A percentile compares a stretch with the other conserved stretches of the same genome.
Conservation (phyloP, 2,329 filamentous ascomycete genomes). For the Xylariales sp. region DNA sequence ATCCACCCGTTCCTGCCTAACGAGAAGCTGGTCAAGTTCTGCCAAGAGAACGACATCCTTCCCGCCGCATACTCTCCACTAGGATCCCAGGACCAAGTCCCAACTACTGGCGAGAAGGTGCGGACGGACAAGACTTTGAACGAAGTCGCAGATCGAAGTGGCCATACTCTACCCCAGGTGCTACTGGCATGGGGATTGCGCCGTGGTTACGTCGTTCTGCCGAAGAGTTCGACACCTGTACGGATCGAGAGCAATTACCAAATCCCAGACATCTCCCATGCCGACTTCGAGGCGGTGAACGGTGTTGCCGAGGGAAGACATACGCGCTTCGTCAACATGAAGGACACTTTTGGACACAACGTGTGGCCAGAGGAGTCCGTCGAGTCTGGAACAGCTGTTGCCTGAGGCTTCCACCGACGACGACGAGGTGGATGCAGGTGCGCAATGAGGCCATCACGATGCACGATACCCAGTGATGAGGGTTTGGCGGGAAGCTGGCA, state of each 20-base stretch:
- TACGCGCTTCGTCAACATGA: conserved; percentile 75
- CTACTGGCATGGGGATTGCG: conserved; percentile 62
- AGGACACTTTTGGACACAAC: conserved; percentile 72
- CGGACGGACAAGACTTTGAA: conserved; percentile 55
- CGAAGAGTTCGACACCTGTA: conserved; percentile 63
- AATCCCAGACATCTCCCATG: conserved; percentile 50
- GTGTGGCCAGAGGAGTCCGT: conserved; percentile 57
- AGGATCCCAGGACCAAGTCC: conserved; percentile 65
- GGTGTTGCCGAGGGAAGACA: conserved; percentile 61
- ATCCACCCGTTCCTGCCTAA: conserved; percentile 44
- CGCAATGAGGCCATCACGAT: too few species aligned
- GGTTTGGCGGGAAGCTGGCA: too few species aligned
- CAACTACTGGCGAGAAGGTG: conserved; percentile 62
- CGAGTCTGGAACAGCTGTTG: conserved; percentile 14
- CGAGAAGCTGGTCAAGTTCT: conserved; percentile 47
- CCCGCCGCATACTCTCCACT: conserved; percentile 47
- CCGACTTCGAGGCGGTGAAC: conserved; percentile 59
- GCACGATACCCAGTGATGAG: too few species aligned
- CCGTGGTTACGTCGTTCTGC: conserved; percentile 62
- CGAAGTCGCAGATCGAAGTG: conserved; percentile 52
- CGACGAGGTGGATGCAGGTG: too few species aligned
- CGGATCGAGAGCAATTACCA: conserved; percentile 63
- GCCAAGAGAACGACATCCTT: conserved; percentile 45
- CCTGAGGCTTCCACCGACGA: conserved; percentile 8
- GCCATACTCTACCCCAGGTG: conserved; percentile 55